Conservation (phyloP, 345 rosid genomes). For the Lepidium didymum region DNA sequence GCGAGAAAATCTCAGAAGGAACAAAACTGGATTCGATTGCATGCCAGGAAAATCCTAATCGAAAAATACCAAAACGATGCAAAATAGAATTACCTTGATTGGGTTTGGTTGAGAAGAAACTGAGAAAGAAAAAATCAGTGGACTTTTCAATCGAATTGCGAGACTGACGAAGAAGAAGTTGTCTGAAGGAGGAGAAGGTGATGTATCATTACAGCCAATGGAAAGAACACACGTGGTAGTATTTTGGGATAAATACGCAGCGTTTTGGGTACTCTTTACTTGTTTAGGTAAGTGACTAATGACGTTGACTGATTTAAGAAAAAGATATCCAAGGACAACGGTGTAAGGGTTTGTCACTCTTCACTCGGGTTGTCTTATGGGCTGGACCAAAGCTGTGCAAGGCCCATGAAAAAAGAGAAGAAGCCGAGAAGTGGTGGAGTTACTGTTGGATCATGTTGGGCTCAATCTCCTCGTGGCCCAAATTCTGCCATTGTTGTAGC, state of each 20-base stretch:
- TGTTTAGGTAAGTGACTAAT: not conserved
- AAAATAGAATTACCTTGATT: not conserved
- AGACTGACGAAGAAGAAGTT: slow-evolving; percentile 13
- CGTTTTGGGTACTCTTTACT: not conserved
- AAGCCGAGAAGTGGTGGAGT: no score
- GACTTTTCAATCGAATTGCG: slow-evolving; percentile 2
- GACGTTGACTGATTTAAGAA: not conserved
- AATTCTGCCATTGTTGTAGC: no score
- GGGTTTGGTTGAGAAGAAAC: not conserved
- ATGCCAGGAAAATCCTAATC: not conserved
- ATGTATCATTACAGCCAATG: slow-evolving; percentile 2
- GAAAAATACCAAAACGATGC: not conserved
- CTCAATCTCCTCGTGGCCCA: no score
- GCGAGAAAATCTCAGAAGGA: not conserved
- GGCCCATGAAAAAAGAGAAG: no score
- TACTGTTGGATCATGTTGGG: no score
- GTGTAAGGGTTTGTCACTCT: no score
- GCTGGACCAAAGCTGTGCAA: no score
- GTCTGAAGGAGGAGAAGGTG: not conserved
- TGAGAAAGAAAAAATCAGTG: not conserved
- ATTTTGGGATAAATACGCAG: not conserved
- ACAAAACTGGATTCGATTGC: not conserved
- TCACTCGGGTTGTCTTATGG: no score
- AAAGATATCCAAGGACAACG: not conserved
- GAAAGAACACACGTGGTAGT: not conserved